Conservation (phyloP, 108 stramenopile species). For the Skeletonema grethae region DNA sequence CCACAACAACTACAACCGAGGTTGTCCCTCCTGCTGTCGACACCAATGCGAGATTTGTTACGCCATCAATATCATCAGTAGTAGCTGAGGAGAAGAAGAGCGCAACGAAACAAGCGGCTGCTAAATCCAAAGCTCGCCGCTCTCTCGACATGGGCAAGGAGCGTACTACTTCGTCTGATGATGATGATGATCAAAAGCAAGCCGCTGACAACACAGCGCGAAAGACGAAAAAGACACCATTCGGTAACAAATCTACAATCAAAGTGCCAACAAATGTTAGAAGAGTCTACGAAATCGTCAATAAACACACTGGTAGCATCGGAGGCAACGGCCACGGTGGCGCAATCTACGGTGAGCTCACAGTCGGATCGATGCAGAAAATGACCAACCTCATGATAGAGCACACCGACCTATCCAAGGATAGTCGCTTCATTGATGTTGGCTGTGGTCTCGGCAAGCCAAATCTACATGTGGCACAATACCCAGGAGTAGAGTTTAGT, state of each 20-base stretch:
- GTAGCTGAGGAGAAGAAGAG: slow-evolving; percentile 11
- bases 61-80: slow-evolving; percentile 14
- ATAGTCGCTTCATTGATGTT: slow-evolving; percentile 95
- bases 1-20: background rate
- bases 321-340: slow-evolving; percentile 92
- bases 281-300: slow-evolving; percentile 64
- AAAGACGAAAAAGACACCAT: slow-evolving; percentile 17
- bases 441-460: slow-evolving; percentile 98
- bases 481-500: slow-evolving; percentile 86
- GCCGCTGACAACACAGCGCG: background rate
- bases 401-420: slow-evolving; percentile 64
- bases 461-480: slow-evolving; percentile 92
- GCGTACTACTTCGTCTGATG: background rate
- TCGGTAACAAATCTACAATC: slow-evolving; percentile 32
- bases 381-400: slow-evolving; percentile 83
- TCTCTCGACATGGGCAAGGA: slow-evolving; percentile 10
- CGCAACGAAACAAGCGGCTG: slow-evolving; percentile 3
- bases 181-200: background rate
- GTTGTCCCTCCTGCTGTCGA: background rate
- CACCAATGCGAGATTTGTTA: slow-evolving; percentile 4
- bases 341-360: slow-evolving; percentile 96
- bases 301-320: slow-evolving; percentile 82
- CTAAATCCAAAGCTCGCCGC: slow-evolving; percentile 20
- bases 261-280: slow-evolving; percentile 51
- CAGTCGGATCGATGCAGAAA: slow-evolving; percentile 89